Evolutionary conservation across 805 yeast species (phyloP), one percentile per base, ranked within the genome.

Genomic region (Ogataea pignaliae): DNA sequence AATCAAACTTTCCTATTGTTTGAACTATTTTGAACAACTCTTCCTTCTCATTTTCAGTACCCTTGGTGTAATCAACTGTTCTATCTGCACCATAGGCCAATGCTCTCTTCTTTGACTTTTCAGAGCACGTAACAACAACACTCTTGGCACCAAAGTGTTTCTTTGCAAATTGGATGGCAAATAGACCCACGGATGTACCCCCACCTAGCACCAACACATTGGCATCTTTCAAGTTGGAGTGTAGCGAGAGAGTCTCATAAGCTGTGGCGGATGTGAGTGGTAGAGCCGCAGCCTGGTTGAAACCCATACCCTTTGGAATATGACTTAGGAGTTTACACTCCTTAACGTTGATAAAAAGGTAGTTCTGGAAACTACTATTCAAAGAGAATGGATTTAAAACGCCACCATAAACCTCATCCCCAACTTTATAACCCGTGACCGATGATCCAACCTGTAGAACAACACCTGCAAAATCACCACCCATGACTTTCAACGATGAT

Each of bases 211-310:
- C 71, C 38, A 83, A 67, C 3, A 82, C 72, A 45, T 68, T 71
- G 13, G 68, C 65, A 9, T 66, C 62, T 32, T 63, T 66, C 16
- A 73, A 63, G 32, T 39, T 13, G 2, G 14, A 3, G 15, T 32
- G 36, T 3, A 13, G n/a, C 3, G 29, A 4, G 6, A 39, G 10
- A 14, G 26, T n/a, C n/a, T 31, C 18, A 17, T 29, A 18, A 2
- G 88, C 88, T 3, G 89, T 80, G 15, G 79, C 78, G 50, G 72
- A 77, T 0, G 76, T 80, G 47, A 81, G 60, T 0, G 85, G 84
- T 67, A 75, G 75, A 0, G 84, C 73, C 2, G 83, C 80, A 38
- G 87, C 85, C 51, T 77, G 76, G 32, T 66, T 72, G 41, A 66
- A 55, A 3, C 73, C 51, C 12, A 81, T 44, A 29, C 60, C 63